Base-by-base conservation (phyloP, 352 stramenopile species). In the Pythium oligandrum region DNA sequence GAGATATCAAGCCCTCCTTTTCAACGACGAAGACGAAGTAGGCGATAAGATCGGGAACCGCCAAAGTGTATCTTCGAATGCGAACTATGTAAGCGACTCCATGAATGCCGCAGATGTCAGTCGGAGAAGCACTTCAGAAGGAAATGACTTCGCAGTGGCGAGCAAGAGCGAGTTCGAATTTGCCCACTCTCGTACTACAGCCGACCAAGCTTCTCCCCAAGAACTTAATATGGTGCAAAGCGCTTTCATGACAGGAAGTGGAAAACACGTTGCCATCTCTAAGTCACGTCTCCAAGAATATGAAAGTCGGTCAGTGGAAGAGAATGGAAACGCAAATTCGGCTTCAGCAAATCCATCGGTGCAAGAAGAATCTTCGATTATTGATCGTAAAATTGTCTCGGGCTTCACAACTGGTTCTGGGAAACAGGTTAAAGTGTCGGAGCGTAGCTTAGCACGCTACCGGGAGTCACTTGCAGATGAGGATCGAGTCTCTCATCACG, bases 341-440 rank as follows among this genome's bases (percentile, higher is more conserved):
- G 36, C 6, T 32, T 37, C 6, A 39, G 11, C 8, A 35, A 8
- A 47, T n/a, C 38, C 11, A 43, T 5, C 31, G 26, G 1, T 10
- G 39, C 1, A 1, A 31, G 44, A 4, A 4, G 35, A 32, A 11
- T 26, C 31, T 11, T 38, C 45, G 36, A 44, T 0, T 26, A 26
- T 26, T 26, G 17, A 26, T 26, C 17, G 17, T 26, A 26, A 26
- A 26, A 26, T 26, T 26, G 17, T 42, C 7, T 42, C 7, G n/a
- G 38, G 49, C n/a, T 76, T 73, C 49, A 58, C 57, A 46, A 71
- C 70, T 8, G 64, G 59, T n/a, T 69, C 55, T 38, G 70, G 66
- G 4, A 62, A 66, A 42, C 52, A 48, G n/a, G 53, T 80, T 17
- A 45, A 34, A 9, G 50, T 78, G 7, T 73, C 66, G 9, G 55